Evolutionary conservation across 2,329 filamentous ascomycete genomes (phyloP).

Genomic region (Orbilia ellipsospora): DNA sequence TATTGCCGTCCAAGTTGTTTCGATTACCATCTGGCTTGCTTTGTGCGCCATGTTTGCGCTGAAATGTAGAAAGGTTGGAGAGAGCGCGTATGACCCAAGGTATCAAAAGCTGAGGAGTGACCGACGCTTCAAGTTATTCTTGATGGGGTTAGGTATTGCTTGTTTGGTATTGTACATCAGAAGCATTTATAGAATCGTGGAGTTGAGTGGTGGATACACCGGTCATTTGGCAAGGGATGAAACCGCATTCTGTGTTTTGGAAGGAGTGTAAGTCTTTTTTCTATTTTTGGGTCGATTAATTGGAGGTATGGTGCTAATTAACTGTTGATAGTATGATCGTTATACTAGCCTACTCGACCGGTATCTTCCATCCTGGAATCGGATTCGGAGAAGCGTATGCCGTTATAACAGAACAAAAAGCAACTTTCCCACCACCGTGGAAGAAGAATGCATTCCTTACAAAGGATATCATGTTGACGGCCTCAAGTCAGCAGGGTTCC

Average conservation of each 20-base stretch:
- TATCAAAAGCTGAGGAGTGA: slow-evolving; percentile 27
- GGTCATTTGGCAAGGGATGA: slow-evolving; percentile 70
- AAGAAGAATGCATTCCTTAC: slow-evolving; percentile 27
- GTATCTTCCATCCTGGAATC: slow-evolving; percentile 64
- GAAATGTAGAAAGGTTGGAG: slow-evolving; percentile 32
- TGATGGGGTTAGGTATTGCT: slow-evolving; percentile 68
- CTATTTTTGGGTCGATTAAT: background rate
- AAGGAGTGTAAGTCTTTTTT: slow-evolving; percentile 63
- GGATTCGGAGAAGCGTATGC: slow-evolving; percentile 56
- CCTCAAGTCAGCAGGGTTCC: background rate
- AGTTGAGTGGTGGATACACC: slow-evolving; percentile 73
- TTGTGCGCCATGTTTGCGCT: slow-evolving; percentile 67
- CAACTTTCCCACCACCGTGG: slow-evolving; percentile 30
- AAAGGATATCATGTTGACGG: slow-evolving; percentile 22
- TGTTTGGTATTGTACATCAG: slow-evolving; percentile 71
- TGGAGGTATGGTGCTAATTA: background rate
- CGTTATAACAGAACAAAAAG: slow-evolving; percentile 39
- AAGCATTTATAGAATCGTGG: slow-evolving; percentile 73
- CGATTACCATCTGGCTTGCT: slow-evolving; percentile 70
- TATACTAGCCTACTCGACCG: slow-evolving; percentile 65
- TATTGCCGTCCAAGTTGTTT: slow-evolving; percentile 71
- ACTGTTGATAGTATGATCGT: slow-evolving; percentile 63
- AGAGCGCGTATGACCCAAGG: slow-evolving; percentile 18
- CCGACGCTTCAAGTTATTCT: slow-evolving; percentile 62
- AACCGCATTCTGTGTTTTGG: slow-evolving; percentile 69